Base-by-base conservation (phyloP, 106 monocot species). In the Acanthochlamys bracteata region DNA sequence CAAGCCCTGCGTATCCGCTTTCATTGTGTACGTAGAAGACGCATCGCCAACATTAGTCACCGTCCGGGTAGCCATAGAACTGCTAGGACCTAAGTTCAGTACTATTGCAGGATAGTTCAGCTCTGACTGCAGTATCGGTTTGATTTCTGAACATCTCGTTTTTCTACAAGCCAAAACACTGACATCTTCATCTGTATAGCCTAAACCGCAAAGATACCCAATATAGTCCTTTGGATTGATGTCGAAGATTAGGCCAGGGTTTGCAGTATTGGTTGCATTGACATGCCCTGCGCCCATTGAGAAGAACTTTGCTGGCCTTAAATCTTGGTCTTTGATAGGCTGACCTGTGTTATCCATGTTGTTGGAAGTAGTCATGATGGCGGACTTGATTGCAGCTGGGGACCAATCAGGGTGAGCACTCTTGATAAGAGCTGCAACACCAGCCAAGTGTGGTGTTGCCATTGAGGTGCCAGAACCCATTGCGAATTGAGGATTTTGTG, bases 21-120 rank as follows among this genome's bases (percentile, higher is more conserved):
- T 20, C 3, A 41, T 39, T 10, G 39, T n/a, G 8, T 61, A 61
- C 11, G 0, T 61, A n/a, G 33, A 39, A 6, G 0, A 14, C n/a
- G 61, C 61, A 4, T 61, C 41, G 14, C 61, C 61, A 15, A 61
- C 61, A 61, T 61, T 61, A 0, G 61, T 61, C 21, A 40, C 61
- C 1, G 61, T 61, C 0, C 61, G 27, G 16, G 14, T 41, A 13
- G 39, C 39, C n/a, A 13, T 61, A 20, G 39, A n/a, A n/a, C n/a
- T n/a, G n/a, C n/a, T n/a, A n/a, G n/a, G n/a, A n/a, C n/a, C n/a
- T n/a, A n/a, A n/a, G n/a, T n/a, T n/a, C n/a, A n/a, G n/a, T n/a
- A n/a, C n/a, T n/a, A n/a, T 65, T 1, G 65, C 22, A 0, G 65
- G 65, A 23, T 49, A 65, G 24, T 65, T 65, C 22, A 65, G 46